Evolutionary conservation across 768 basidiomycete species (phyloP).

Genomic region (Mrakia gelida): DNA sequence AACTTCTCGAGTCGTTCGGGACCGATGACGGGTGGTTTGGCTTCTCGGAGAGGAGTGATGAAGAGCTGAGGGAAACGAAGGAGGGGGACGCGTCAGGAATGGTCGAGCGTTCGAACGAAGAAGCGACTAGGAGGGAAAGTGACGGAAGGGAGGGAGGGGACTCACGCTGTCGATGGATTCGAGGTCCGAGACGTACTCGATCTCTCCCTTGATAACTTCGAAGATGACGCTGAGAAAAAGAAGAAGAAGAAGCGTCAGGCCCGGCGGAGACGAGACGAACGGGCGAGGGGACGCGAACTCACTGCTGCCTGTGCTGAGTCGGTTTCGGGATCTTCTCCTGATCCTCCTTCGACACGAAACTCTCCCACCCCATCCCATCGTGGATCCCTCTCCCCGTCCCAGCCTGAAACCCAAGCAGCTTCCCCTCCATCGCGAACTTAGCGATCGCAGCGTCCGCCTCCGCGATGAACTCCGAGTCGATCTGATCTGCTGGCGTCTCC

Average conservation of each 20-base stretch:
- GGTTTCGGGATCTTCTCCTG: slow-evolving; percentile 61
- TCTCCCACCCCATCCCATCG: slow-evolving; percentile 67
- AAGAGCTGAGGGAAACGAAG: slow-evolving; percentile 60
- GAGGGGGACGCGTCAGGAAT: not conserved
- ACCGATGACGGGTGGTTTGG: slow-evolving; percentile 66
- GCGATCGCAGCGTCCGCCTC: slow-evolving; percentile 81
- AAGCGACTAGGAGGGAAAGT: not conserved
- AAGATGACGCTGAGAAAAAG: slow-evolving; percentile 68
- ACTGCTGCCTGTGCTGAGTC: slow-evolving; percentile 81
- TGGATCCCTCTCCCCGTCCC: slow-evolving; percentile 69
- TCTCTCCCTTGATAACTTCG: slow-evolving; percentile 90
- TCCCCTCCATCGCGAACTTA: slow-evolving; percentile 71
- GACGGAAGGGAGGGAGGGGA: not conserved
- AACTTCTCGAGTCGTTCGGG: slow-evolving; percentile 33
- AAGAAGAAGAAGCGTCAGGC: not conserved
- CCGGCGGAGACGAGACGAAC: not conserved
- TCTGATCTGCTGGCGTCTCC: slow-evolving; percentile 73
- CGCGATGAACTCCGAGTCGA: slow-evolving; percentile 74
- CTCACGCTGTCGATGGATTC: slow-evolving; percentile 75
- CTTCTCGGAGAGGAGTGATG: slow-evolving; percentile 46
- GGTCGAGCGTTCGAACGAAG: slow-evolving; percentile 12
- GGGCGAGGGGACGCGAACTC: slow-evolving; percentile 40
- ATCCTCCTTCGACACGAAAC: slow-evolving; percentile 68
- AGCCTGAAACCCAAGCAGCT: slow-evolving; percentile 82
- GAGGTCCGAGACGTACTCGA: slow-evolving; percentile 88